Base-by-base conservation (phyloP, 768 basidiomycete species). In the Sporobolomyces pararoseus region DNA sequence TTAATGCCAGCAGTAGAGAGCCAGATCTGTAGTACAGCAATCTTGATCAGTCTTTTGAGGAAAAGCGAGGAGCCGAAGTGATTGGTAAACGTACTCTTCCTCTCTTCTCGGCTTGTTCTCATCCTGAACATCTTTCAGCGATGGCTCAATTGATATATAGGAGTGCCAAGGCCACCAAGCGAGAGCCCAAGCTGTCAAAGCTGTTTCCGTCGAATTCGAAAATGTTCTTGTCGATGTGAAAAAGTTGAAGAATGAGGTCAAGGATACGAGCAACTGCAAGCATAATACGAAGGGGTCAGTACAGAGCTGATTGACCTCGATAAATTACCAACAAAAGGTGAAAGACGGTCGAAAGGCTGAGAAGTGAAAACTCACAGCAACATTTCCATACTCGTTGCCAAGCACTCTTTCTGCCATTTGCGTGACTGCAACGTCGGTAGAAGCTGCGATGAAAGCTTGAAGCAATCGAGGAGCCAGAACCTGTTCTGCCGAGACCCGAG, bases 201-300 rank as follows among this genome's bases (percentile, higher is more conserved):
- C 86, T 0, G 92, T 92, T 77, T 99, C 96, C 32, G 94, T 80
- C 17, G 92, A 94, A 78, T 97, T 99, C 35, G 91, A 94, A 61
- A 98, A 81, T 1, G 93, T 90, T 42, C 96, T 85, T 5, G 93
- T 89, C 31, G 96, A 82, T 1, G 90, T 84, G 61, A 94, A 83
- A 0, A 85, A 86, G 79, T 98, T 85, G 81, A 97, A 98, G 77
- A 95, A 86, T 7, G 90, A 94, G 1, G 88, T 86, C 59, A 95
- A 91, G 90, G 44, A 98, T 50, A n/a, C 74, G 58, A 75, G 42
- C 9, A 74, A 52, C 50, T 66, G n/a, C n/a, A n/a, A n/a, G n/a
- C n/a, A n/a, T n/a, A n/a, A n/a, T n/a, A n/a, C n/a, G n/a, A n/a
- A n/a, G n/a, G n/a, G n/a, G n/a, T n/a, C n/a, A n/a, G n/a, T n/a